phyloP scores from a whole-genome alignment of 768 basidiomycete genomes.

The Suillus hirtellus region DNA sequence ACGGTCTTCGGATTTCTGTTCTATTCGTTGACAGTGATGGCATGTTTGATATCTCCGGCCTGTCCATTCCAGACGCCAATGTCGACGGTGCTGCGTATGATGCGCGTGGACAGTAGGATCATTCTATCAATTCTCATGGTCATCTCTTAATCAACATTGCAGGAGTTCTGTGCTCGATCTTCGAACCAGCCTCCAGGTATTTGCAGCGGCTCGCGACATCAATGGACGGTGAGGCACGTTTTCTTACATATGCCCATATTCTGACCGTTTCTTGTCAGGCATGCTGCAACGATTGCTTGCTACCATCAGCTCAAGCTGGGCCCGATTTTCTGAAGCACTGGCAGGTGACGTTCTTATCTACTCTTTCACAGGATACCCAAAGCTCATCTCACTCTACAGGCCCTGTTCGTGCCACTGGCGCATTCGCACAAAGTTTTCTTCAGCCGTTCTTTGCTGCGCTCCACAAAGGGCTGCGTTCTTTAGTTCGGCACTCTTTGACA shows the following conservation, averaged over 20 bases:
- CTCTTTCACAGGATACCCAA: background rate
- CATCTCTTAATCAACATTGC: background rate
- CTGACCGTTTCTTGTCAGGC: background rate
- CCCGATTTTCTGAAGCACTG: background rate
- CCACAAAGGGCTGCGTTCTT: background rate
- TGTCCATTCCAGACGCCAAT: conserved; percentile 10
- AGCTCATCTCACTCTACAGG: background rate
- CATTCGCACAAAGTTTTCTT: background rate
- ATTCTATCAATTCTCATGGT: accelerated
- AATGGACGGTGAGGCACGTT: background rate
- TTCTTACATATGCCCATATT: background rate
- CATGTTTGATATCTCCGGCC: background rate
- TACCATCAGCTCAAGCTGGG: no score
- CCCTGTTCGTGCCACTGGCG: background rate
- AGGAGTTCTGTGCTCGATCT: background rate
- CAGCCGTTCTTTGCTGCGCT: background rate
- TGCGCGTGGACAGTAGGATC: background rate
- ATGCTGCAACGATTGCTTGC: background rate
- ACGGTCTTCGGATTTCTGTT: conserved; percentile 1
- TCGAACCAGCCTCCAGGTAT: background rate
- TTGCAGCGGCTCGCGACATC: background rate
- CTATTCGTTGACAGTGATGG: conserved; percentile 4
- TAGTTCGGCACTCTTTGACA: background rate
- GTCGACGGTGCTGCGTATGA: background rate
- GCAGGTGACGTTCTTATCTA: background rate